These are phyloP conservation scores for Chaetomiaceae sp. DNA, from an alignment of 2,329 filamentous ascomycete genomes.

Conservation along the genomic window DNA sequence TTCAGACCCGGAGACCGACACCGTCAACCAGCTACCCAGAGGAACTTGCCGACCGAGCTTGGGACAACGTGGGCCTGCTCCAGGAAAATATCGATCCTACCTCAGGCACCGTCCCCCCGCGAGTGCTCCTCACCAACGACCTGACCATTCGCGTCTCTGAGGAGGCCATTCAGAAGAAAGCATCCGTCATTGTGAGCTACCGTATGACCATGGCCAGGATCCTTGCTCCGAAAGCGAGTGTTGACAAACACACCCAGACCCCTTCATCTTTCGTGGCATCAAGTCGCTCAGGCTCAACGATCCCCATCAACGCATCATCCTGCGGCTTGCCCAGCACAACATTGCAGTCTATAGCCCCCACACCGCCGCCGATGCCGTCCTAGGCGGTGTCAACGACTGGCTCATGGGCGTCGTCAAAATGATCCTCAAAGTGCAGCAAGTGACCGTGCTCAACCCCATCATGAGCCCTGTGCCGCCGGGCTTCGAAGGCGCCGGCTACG, in stretches of 20 bases:
- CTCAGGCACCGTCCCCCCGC: constrained; percentile 21
- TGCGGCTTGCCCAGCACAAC: constrained; percentile 76
- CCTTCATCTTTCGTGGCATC: constrained; percentile 90
- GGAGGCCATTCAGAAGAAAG: constrained; percentile 75
- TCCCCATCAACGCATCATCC: constrained; percentile 78
- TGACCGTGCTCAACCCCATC: constrained; percentile 44
- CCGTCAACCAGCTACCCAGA: constrained; percentile 70
- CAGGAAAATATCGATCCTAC: constrained; percentile 39
- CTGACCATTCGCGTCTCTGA: constrained; percentile 83
- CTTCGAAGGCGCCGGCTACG: constrained; percentile 50
- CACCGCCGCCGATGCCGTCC: constrained; percentile 86
- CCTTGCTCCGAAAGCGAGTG: no score
- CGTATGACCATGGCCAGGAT: constrained; percentile 53
- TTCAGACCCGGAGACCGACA: constrained; percentile 6
- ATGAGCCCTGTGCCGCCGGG: constrained; percentile 37
- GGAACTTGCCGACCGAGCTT: constrained; percentile 79
- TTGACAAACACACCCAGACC: constrained; percentile 53
- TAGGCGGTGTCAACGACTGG: constrained; percentile 87
- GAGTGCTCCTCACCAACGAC: constrained; percentile 70
- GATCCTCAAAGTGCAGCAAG: constrained; percentile 28
- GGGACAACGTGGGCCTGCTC: constrained; percentile 94
- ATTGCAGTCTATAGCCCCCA: constrained; percentile 92
- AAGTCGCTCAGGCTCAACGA: constrained; percentile 83
- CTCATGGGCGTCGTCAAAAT: constrained; percentile 75
- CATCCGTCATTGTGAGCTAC: constrained; percentile 81